These are phyloP conservation scores for Lachnellula occidentalis DNA, from an alignment of 2,329 filamentous ascomycete genomes.

Conservation along the genomic window DNA sequence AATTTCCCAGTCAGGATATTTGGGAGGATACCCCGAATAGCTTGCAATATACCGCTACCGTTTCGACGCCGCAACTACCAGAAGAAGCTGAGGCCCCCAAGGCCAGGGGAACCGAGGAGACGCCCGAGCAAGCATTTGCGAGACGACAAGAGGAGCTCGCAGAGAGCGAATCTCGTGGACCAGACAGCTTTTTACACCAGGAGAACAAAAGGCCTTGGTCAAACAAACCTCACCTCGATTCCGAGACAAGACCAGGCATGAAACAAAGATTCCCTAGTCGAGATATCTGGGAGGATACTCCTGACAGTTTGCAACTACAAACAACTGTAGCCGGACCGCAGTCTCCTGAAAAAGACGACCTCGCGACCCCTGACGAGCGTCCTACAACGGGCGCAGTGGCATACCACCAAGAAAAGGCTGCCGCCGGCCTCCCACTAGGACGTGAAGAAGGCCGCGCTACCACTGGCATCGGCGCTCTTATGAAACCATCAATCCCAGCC, in stretches of 20 bases:
- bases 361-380: slow-evolving; percentile 39
- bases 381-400: slow-evolving; percentile 27
- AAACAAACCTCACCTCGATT: slow-evolving; percentile 44
- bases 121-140: slow-evolving; percentile 60
- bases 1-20: slow-evolving; percentile 91
- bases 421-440: slow-evolving; percentile 16
- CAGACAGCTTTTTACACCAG: slow-evolving; percentile 48
- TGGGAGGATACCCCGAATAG: slow-evolving; percentile 96
- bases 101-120: slow-evolving; percentile 33
- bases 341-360: slow-evolving; percentile 36
- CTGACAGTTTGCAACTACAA: slow-evolving; percentile 74
- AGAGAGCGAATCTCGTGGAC: slow-evolving; percentile 44
- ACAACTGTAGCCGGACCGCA: slow-evolving; percentile 57
- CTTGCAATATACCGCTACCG: slow-evolving; percentile 71
- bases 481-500: slow-evolving; percentile 52
- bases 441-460: slow-evolving; percentile 22
- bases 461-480: slow-evolving; percentile 42
- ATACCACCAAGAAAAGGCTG: slow-evolving; percentile 26
- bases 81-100: slow-evolving; percentile 34
- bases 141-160: slow-evolving; percentile 61
- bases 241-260: slow-evolving; percentile 49
- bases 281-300: slow-evolving; percentile 92
- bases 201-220: slow-evolving; percentile 47
- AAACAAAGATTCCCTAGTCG: slow-evolving; percentile 79
- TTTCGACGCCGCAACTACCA: slow-evolving; percentile 70